Conservation (phyloP, 768 basidiomycete genomes). For the Leucosporidium yakuticum region DNA sequence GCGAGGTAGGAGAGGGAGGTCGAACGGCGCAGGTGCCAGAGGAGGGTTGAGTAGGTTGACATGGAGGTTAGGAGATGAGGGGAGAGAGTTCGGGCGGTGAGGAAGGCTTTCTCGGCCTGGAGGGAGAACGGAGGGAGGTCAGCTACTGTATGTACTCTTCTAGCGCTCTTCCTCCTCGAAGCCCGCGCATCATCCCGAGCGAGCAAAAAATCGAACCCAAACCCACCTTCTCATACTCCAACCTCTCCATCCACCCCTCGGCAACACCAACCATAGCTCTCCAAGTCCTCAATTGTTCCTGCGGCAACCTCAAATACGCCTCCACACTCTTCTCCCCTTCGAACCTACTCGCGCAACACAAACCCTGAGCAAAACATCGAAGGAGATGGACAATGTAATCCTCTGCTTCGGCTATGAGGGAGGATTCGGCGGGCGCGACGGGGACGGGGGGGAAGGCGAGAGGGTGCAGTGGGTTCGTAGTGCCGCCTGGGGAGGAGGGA, state of each 20-base stretch:
- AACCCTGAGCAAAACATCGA: constrained; percentile 72
- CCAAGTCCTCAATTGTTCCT: constrained; percentile 64
- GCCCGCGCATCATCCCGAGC: background rate
- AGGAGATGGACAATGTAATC: constrained; percentile 74
- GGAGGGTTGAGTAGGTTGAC: constrained; percentile 90
- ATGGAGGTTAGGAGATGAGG: constrained; percentile 88
- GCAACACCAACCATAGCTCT: constrained; percentile 78
- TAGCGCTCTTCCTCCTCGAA: too few relatives aligned
- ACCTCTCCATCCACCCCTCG: constrained; percentile 79
- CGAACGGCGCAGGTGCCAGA: constrained; percentile 86
- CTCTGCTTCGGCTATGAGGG: constrained; percentile 54
- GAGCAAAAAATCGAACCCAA: background rate
- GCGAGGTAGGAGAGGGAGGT: constrained; percentile 85
- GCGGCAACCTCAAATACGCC: constrained; percentile 69
- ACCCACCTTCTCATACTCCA: constrained; percentile 80
- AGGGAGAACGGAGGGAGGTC: too few relatives aligned
- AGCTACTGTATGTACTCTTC: too few relatives aligned
- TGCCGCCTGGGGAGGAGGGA: constrained; percentile 13
- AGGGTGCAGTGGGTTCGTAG: background rate
- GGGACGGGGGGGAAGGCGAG: constrained; percentile 55
- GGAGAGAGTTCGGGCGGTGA: constrained; percentile 68
- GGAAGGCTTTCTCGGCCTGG: constrained; percentile 86
- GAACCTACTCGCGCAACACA: constrained; percentile 66
- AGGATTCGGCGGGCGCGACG: background rate
- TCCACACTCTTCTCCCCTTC: constrained; percentile 67